Percentiles rank a stretch among this genome's conserved stretches.
phyloP scores from a whole-genome alignment of 2,329 filamentous ascomycete species.

The Paraphaeosphaeria sporulosa region DNA sequence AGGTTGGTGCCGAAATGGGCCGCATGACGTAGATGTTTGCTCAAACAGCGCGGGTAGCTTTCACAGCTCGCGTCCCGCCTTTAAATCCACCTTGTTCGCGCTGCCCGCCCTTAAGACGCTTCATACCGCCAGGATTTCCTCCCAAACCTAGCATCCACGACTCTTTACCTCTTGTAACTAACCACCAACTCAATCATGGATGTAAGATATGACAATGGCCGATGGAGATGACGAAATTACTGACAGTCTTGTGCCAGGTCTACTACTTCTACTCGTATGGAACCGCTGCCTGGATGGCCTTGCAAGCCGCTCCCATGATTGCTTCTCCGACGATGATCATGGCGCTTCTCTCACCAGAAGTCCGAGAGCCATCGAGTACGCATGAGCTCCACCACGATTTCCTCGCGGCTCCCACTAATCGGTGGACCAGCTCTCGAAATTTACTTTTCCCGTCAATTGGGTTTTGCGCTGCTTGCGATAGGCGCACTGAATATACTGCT shows the following conservation, averaged over 20 bases:
- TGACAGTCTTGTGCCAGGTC: slow-evolving; percentile 42
- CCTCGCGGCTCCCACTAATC: neutral
- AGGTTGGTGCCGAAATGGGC: slow-evolving; percentile 7
- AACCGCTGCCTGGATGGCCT: slow-evolving; percentile 53
- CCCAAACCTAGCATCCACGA: slow-evolving; percentile 9
- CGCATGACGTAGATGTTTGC: slow-evolving; percentile 13
- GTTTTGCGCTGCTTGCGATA: slow-evolving; percentile 71
- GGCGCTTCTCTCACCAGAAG: slow-evolving; percentile 65
- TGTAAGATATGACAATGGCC: slow-evolving; percentile 13
- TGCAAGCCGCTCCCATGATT: slow-evolving; percentile 63
- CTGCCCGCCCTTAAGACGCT: neutral
- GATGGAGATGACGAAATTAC: slow-evolving; percentile 4
- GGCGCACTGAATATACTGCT: slow-evolving; percentile 71
- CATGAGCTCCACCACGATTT: neutral
- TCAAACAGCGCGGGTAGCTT: slow-evolving; percentile 2
- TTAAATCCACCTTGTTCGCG: slow-evolving; percentile 9
- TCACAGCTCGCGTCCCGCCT: slow-evolving; percentile 7
- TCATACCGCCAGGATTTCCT: neutral
- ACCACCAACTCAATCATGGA: slow-evolving; percentile 13
- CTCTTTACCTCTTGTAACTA: slow-evolving; percentile 8
- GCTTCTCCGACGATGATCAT: slow-evolving; percentile 68
- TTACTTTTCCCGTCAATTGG: slow-evolving; percentile 77
- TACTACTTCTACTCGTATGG: slow-evolving; percentile 54
- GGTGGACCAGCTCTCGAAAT: slow-evolving; percentile 66
- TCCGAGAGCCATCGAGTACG: slow-evolving; percentile 63